Percentiles rank a stretch among this genome's conserved stretches.
Conservation (phyloP, 1,284 basidiomycete genomes). For the Moniliella sp. region DNA sequence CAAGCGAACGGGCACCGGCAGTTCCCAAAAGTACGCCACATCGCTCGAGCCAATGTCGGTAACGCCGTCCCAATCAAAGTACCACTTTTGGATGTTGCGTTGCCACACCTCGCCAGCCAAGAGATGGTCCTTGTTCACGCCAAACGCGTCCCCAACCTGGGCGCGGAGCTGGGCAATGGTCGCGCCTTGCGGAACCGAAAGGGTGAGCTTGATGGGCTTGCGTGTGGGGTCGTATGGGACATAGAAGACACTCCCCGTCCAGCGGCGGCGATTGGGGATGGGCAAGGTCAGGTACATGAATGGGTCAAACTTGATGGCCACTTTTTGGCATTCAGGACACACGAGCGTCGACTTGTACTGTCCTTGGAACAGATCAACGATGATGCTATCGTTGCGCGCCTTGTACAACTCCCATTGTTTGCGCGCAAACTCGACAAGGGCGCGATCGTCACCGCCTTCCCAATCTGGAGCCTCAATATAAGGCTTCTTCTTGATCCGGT, state of each 20-base stretch:
- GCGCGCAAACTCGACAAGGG: slow-evolving; percentile 61
- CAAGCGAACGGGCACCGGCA: slow-evolving; percentile 6
- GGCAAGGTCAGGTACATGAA: slow-evolving; percentile 98
- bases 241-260: slow-evolving; percentile 40
- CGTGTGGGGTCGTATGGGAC: slow-evolving; percentile 50
- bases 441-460: slow-evolving; percentile 64
- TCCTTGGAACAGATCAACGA: slow-evolving; percentile 94
- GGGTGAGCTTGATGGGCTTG: slow-evolving; percentile 40
- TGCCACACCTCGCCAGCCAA: slow-evolving; percentile 22
- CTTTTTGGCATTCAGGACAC: slow-evolving; percentile 85
- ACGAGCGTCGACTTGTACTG: slow-evolving; percentile 88
- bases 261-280: slow-evolving; percentile 53
- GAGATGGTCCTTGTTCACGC: slow-evolving; percentile 3
- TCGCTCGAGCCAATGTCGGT: slow-evolving; percentile 18
- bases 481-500: slow-evolving; percentile 61
- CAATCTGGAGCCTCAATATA: slow-evolving; percentile 96
- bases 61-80: slow-evolving; percentile 23
- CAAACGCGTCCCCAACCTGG: too few species aligned
- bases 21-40: slow-evolving; percentile 22
- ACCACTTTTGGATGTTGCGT: slow-evolving; percentile 19
- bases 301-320: slow-evolving; percentile 93
- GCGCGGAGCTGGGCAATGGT: too few species aligned
- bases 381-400: slow-evolving; percentile 84
- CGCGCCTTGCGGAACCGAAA: too few species aligned
- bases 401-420: slow-evolving; percentile 94